Base-by-base conservation (phyloP, 129 eudicot genomes). In the Cynara cardunculus region DNA sequence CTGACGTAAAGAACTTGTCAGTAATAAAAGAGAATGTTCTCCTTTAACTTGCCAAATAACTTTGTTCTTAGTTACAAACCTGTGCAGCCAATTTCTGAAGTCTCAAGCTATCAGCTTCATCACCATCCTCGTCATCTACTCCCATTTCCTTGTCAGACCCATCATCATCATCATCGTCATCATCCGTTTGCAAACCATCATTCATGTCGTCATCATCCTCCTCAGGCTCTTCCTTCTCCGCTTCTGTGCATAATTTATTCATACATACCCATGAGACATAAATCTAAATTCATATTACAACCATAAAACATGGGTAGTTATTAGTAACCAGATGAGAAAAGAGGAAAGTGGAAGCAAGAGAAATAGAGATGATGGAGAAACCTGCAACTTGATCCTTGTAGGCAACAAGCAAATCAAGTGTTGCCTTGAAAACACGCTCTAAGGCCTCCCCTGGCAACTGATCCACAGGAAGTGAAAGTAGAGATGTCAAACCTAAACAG, bases 321-420 rank as follows among this genome's bases (percentile, higher is more conserved):
- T 49, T 49, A 19, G 68, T 5, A 61, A n/a, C 68, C 68, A 61
- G 68, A 21, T 61, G 26, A 61, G 8, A 21, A 19, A 34, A 34
- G 13, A 31, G 35, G 35, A 31, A 31, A 31, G 35, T 4, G 35
- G 35, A 6, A 2, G 35, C 35, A 31, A 31, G 35, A 35, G 53
- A 41, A 41, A 41, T 41, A 41, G 53, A 41, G 65, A 53, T 3
- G 61, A 53, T 53, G 56, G 25, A 59, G 49, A 66, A 77, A 93
- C 98, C 98, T 82, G 94, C 97, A 68, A 93, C 80, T 88, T 93
- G 98, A 46, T 93, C 97, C 85, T 93, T 91, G 86, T 93, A 93
- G 34, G 94, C 97, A 64, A 86, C 93, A 87, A 93, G 98, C 76
- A 93, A 82, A 71, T 91, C 97, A 65, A 93, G 98, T 66, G 88